Base-by-base conservation (phyloP, 176 grass and related monocot genomes). In the Juncus effusus region DNA sequence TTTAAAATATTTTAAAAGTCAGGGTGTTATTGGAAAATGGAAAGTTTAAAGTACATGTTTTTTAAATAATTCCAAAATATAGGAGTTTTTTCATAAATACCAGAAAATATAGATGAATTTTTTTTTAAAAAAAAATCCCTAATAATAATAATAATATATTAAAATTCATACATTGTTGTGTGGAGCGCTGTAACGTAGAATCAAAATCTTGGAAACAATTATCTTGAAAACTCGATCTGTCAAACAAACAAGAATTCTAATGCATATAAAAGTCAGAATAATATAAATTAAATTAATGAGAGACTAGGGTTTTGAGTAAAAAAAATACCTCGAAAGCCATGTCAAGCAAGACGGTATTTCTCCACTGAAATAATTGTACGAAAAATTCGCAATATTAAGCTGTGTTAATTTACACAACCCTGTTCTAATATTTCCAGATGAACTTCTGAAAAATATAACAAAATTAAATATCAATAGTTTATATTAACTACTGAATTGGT, bases 341-440 rank as follows among this genome's bases (percentile, higher is more conserved):
- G 35, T 56, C 36, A 99, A 63, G 81, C 94, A 99, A 59, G 75
- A 38, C 35, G 94, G 94, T 62, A 99, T 56, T 53, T 78, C 35
- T 61, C 94, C 88, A 59, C 59, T 73, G 52, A 99, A 84, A 78
- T 78, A 78, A 78, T 99, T 99, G 75, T 87, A 70, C 11, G 94
- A 99, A 38, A 99, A 90, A 69, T 87, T 76, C 64, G 82, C 69
- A 75, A 89, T 72, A 15, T 53, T 81, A 59, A 90, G 51, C 47
- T 66, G 72, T 66, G 80, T 74, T 67, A 93, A 77, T 44, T 70
- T 65, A 71, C 94, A 99, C 62, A 99, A 76, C 14, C 94, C 80
- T 73, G 74, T 74, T 62, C 76, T 53, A 61, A 76, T 74, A 65
- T 10, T 74, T 3, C 58, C 64, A 13, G 74, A 81, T 11, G 69